These are phyloP conservation scores for Podila clonocystis DNA, from an alignment of 192 early-diverging fungal genomes.

Conservation along the genomic window DNA sequence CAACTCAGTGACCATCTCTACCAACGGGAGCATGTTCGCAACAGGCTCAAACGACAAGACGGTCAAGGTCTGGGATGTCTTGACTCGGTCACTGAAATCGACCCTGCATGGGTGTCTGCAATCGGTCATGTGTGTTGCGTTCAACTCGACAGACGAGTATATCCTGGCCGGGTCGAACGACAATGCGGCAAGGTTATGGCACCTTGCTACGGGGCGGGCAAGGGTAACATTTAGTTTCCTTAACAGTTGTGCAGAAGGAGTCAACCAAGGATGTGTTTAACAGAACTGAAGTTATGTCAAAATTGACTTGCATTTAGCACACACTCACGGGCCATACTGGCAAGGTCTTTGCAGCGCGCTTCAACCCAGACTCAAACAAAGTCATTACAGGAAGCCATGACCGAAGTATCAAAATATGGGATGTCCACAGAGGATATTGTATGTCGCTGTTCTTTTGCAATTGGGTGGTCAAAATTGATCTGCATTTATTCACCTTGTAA, in stretches of 20 bases:
- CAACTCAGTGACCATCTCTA: conserved; percentile 80
- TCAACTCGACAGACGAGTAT: conserved; percentile 74
- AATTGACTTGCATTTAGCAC: conserved; percentile 63
- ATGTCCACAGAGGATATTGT: conserved; percentile 90
- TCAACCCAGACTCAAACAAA: conserved; percentile 78
- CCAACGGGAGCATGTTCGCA: conserved; percentile 74
- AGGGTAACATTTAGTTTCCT: conserved; percentile 53
- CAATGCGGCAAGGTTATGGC: conserved; percentile 91
- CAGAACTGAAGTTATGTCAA: neutral
- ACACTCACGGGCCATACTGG: conserved; percentile 96
- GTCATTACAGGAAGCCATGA: conserved; percentile 96
- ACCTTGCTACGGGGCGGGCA: conserved; percentile 77
- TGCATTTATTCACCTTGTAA: neutral
- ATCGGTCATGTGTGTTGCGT: conserved; percentile 84
- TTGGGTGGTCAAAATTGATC: neutral
- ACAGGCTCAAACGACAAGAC: conserved; percentile 86
- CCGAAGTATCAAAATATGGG: conserved; percentile 96
- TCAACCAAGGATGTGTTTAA: neutral
- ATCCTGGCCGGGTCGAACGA: conserved; percentile 90
- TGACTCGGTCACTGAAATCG: conserved; percentile 69
- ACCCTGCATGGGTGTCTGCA: conserved; percentile 86
- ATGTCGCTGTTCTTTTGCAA: conserved; percentile 22
- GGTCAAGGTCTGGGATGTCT: conserved; percentile 80
- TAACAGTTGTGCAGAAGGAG: neutral
- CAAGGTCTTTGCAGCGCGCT: conserved; percentile 90